These are phyloP conservation scores for Erodium trifolium DNA, from an alignment of 441 rosid species.

Conservation along the genomic window DNA sequence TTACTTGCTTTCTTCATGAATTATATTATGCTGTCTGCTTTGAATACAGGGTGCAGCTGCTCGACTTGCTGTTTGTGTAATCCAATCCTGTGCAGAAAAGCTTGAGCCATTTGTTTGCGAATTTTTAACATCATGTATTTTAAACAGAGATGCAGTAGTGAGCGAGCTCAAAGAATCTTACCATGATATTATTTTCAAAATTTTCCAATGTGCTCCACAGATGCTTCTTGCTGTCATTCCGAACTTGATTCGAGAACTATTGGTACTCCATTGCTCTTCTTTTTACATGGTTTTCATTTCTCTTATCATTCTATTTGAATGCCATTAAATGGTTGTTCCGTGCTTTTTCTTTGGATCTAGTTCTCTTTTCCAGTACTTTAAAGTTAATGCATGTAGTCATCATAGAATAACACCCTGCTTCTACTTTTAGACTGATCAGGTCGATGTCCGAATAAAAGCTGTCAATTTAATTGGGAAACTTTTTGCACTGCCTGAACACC, in stretches of 20 bases:
- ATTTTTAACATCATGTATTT: constrained; percentile 66
- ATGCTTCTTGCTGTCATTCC: constrained; percentile 74
- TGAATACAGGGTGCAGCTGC: constrained; percentile 45
- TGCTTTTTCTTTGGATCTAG: constrained; percentile 15
- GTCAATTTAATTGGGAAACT: constrained; percentile 75
- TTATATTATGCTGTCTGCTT: not conserved
- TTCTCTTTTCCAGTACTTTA: constrained; percentile 13
- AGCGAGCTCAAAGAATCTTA: constrained; percentile 68
- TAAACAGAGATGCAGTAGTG: constrained; percentile 57
- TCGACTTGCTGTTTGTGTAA: constrained; percentile 69
- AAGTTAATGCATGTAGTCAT: constrained; percentile 13
- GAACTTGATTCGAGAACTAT: constrained; percentile 64
- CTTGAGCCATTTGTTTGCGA: constrained; percentile 69
- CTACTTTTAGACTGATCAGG: constrained; percentile 76
- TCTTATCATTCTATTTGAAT: constrained; percentile 13
- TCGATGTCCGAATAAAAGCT: constrained; percentile 87
- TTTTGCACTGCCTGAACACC: constrained; percentile 46
- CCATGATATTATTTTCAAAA: constrained; percentile 65
- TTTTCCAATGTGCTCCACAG: constrained; percentile 71
- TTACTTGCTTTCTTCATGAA: constrained; percentile 4
- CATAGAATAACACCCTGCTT: constrained; percentile 17
- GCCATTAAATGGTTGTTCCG: constrained; percentile 9
- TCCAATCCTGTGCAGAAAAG: constrained; percentile 53
- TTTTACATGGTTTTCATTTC: constrained; percentile 17
- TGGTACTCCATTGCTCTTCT: constrained; percentile 35